These are phyloP conservation scores for Aurifilum marmelostoma DNA, from an alignment of 2,329 filamentous ascomycete species.

Conservation along the genomic window DNA sequence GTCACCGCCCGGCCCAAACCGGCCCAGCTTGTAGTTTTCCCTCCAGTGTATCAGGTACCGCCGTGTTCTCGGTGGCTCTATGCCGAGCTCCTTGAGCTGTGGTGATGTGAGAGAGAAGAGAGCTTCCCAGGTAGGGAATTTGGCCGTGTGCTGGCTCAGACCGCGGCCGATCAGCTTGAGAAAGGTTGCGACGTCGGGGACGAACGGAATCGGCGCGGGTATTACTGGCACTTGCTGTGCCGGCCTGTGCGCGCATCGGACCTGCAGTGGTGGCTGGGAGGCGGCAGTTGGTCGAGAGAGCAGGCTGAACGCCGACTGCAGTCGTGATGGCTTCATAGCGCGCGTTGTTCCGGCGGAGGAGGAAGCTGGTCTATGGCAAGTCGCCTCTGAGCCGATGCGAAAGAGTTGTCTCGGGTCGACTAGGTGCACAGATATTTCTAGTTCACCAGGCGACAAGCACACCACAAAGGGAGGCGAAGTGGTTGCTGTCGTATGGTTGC, in stretches of 20 bases:
- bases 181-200: constrained; percentile 84
- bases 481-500: neutral
- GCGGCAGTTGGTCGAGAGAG: constrained; percentile 36
- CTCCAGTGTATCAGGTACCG: constrained; percentile 88
- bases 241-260: constrained; percentile 49
- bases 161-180: constrained; percentile 88
- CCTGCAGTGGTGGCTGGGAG: constrained; percentile 39
- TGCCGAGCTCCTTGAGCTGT: constrained; percentile 79
- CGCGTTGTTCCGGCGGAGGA: neutral
- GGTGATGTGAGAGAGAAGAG: constrained; percentile 80
- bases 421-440: neutral
- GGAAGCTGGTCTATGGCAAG: constrained; percentile 1
- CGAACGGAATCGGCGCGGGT: constrained; percentile 78
- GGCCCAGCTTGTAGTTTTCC: constrained; percentile 77
- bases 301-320: constrained; percentile 35
- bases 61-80: constrained; percentile 82
- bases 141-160: constrained; percentile 78
- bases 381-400: neutral
- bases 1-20: constrained; percentile 82
- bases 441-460: neutral
- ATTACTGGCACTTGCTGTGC: constrained; percentile 40
- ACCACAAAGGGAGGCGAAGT: neutral
- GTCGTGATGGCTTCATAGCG: constrained; percentile 32
- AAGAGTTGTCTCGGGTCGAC: neutral
- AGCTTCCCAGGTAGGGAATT: constrained; percentile 88